Conservation (phyloP, 2,329 filamentous ascomycete genomes). For the Fusarium sp. region DNA sequence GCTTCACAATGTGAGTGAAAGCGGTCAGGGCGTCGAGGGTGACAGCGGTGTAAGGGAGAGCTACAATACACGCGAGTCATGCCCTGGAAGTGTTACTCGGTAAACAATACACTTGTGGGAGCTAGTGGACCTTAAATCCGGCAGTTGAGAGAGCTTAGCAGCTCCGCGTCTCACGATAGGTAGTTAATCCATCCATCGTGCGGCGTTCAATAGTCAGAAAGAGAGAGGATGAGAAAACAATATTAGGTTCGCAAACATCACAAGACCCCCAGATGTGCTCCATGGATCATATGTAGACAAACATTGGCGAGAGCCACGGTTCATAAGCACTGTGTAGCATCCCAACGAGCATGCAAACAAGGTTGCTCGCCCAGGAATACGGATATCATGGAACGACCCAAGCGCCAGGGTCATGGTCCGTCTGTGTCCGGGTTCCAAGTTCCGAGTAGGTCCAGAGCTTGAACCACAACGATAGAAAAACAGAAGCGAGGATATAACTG, state of each 20-base stretch:
- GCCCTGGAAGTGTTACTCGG: slow-evolving; percentile 7
- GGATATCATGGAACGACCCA: slow-evolving; percentile 15
- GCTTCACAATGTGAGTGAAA: slow-evolving; percentile 3
- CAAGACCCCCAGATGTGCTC: slow-evolving; percentile 11
- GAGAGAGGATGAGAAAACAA: not conserved
- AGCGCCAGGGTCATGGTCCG: slow-evolving; percentile 22
- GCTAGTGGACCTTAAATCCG: slow-evolving; percentile 21
- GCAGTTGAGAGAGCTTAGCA: slow-evolving; percentile 22
- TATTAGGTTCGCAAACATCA: not conserved
- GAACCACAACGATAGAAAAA: slow-evolving; percentile 7
- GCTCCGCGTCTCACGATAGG: not conserved
- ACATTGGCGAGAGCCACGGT: not conserved
- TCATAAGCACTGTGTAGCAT: slow-evolving; percentile 30
- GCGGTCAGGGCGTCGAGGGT: slow-evolving; percentile 18
- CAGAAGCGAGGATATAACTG: not conserved
- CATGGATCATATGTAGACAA: slow-evolving; percentile 17
- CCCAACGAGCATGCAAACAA: slow-evolving; percentile 1
- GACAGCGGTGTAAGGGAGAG: slow-evolving; percentile 24
- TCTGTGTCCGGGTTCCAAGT: slow-evolving; percentile 1
- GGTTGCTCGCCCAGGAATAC: not conserved
- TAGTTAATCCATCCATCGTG: not conserved
- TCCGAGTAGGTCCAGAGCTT: slow-evolving; percentile 1
- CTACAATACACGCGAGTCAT: slow-evolving; percentile 26
- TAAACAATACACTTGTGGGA: slow-evolving; percentile 12
- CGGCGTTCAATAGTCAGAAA: not conserved